Base-by-base conservation (phyloP, 140 eudicot genomes). In the Erigeron philadelphicus region DNA sequence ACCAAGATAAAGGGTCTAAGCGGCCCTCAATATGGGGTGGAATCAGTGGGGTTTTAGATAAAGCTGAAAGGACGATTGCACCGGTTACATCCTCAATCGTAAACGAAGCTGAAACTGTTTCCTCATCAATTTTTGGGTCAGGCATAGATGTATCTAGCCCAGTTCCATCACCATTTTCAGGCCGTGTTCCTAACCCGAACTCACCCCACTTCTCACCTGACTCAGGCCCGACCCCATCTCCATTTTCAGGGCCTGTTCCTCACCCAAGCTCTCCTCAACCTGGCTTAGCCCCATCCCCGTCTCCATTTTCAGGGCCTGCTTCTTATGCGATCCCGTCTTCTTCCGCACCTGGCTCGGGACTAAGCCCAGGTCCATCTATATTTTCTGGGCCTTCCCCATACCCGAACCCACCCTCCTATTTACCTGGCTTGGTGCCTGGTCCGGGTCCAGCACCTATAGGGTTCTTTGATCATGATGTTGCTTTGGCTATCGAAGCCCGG, bases 381-480 rank as follows among this genome's bases (percentile, higher is more conserved):
- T 18, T 56, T 55, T 41, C 62, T 11, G 62, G 76, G 21, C 62
- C 70, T 8, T 17, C 3, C 8, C 72, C 42, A 25, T 10, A 57
- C 63, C 42, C 15, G 21, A 57, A 11, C 63, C 0, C 9, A 0
- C 58, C 58, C 11, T 35, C 50, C 17, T 47, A 2, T 38, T 57
- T 59, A 2, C 50, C 45, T 7, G 45, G 56, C 15, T 31, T 31
- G 38, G 38, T 31, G 5, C 50, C 17, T 3, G 54, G 63, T 8
- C 63, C 13, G 8, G 38, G 40, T 4, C 75, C 75, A 21, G 63
- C 60, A 11, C 66, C 80, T 9, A 9, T 21, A 5, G 65, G 65
- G 15, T 76, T 76, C 65, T 38, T 68, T 1, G 80, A 76, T 53
- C 80, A 76, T 25, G 81, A 76, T 12, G 52, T 76, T 54, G 81